Evolutionary conservation across 1,139 yeast species (phyloP).

Genomic region (Zygosaccharomyces pseudobailii): DNA sequence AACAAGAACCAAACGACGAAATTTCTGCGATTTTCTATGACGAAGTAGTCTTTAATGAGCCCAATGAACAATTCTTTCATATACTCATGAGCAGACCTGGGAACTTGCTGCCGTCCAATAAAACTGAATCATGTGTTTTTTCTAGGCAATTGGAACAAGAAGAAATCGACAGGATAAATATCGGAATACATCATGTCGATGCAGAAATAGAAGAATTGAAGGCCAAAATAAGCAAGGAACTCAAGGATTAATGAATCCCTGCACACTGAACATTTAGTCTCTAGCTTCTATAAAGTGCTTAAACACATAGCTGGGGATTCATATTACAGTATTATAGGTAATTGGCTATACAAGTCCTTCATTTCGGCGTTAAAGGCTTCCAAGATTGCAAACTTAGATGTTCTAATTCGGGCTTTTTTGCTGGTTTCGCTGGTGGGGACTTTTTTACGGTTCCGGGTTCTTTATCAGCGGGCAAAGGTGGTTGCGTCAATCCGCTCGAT

Average conservation of each 20-base stretch:
- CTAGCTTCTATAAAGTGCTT: not conserved
- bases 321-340: not conserved
- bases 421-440: slow-evolving; percentile 20
- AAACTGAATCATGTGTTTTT: slow-evolving; percentile 43
- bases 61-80: slow-evolving; percentile 80
- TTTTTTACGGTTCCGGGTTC: slow-evolving; percentile 6
- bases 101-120: slow-evolving; percentile 61
- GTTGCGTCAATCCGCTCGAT: not conserved
- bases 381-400: slow-evolving; percentile 46
- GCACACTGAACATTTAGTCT: not conserved
- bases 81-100: slow-evolving; percentile 71
- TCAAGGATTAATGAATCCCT: slow-evolving; percentile 32
- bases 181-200: slow-evolving; percentile 59
- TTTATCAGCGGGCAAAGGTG: not conserved
- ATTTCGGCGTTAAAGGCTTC: slow-evolving; percentile 55
- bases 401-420: slow-evolving; percentile 24
- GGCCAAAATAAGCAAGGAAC: slow-evolving; percentile 48
- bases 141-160: slow-evolving; percentile 63
- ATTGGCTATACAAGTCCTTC: slow-evolving; percentile 6
- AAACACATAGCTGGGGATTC: not conserved
- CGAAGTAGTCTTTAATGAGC: slow-evolving; percentile 92
- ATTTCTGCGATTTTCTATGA: slow-evolving; percentile 77
- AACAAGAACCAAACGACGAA: slow-evolving; percentile 29
- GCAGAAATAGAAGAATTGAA: slow-evolving; percentile 52
- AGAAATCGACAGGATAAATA: slow-evolving; percentile 68